Evolutionary conservation across 768 basidiomycete genomes (phyloP), one percentile per base, ranked within the genome.

Genomic region (Lentinus brumalis): DNA sequence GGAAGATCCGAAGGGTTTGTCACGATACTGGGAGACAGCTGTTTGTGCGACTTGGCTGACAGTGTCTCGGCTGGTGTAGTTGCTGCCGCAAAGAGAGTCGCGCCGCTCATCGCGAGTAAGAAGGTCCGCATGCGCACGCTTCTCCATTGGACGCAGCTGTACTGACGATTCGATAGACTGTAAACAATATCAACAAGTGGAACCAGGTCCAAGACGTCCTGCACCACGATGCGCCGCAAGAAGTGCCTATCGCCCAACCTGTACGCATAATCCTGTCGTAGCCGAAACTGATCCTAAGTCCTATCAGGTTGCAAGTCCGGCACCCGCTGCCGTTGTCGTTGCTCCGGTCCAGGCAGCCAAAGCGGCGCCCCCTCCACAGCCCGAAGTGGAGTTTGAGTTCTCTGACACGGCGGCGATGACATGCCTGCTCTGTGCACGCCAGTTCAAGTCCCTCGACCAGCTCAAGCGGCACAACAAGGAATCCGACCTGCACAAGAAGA

Each of bases 401-500:
- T 86, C 91, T 51, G 94, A 98, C 71, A 76, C 85, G 5, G 75
- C 72, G 53, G 84, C 85, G 46, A 76, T 93, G 66, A 89, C 88
- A 56, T 98, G 97, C 72, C 74, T 98, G 53, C 85, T 99, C 14
- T 99, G 97, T 71, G 86, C 94, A 42, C 83, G 97, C 32, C 92
- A 96, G 71, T 95, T 99, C 85, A 98, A 96, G 76, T 79, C 83
- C 4, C 67, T 89, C 59, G 94, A 96, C 29, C 87, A 92, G 65
- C 81, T 99, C 44, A 88, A 83, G 69, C 86, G 94, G 16, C 97
- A 99, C 73, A 94, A 92, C 71, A 89, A 87, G 68, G 93, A 92
- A 77, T 99, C 97, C 29, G 92, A 91, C 71, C 78, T 99, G 64
- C 97, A 99, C 77, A 98, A 98, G 96, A 94, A 87, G 75, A 99